A percentile compares a stretch with the other conserved stretches of the same genome.
Conservation (phyloP, 208 protist genomes). For the Leishmania arabica region DNA sequence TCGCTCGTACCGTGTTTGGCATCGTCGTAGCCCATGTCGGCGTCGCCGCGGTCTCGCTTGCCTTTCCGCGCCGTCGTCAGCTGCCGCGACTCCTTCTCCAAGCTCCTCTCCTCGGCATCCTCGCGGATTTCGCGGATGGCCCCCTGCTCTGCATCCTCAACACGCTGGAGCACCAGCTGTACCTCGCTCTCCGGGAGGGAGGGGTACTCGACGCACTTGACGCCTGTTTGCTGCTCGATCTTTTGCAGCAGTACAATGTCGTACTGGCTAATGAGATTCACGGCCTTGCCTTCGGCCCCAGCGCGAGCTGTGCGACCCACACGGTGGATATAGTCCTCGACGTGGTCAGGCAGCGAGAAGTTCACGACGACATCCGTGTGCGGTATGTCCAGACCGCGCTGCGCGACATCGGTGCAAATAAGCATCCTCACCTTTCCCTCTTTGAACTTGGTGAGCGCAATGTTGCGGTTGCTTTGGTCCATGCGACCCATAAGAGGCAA, state of each 20-base stretch:
- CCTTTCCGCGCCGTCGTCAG: conserved; percentile 72
- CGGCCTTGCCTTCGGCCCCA: conserved; percentile 92
- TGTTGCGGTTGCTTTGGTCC: conserved; percentile 91
- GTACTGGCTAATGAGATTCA: conserved; percentile 96
- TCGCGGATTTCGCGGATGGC: conserved; percentile 89
- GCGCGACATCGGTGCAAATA: conserved; percentile 93
- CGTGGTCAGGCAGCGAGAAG: conserved; percentile 96
- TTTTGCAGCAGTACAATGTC: conserved; percentile 98
- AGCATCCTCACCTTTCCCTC: conserved; percentile 90
- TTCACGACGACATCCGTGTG: conserved; percentile 98
- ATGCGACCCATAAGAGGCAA: conserved; percentile 93
- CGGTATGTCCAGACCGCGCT: conserved; percentile 98
- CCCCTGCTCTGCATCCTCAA: conserved; percentile 93
- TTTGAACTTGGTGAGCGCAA: conserved; percentile 90
- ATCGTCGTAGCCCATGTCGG: conserved; percentile 90
- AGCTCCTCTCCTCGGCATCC: conserved; percentile 79
- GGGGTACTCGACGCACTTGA: conserved; percentile 92
- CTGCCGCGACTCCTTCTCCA: conserved; percentile 69
- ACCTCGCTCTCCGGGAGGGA: conserved; percentile 77
- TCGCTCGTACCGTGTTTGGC: conserved; percentile 76
- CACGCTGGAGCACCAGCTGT: conserved; percentile 75
- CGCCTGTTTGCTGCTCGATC: conserved; percentile 96
- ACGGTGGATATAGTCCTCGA: conserved; percentile 98
- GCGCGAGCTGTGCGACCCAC: conserved; percentile 97
- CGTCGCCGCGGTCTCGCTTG: conserved; percentile 76